Percentiles rank a stretch among this genome's conserved stretches.
Evolutionary conservation across 768 basidiomycete genomes (phyloP).

Genomic region (Agaricus blazei): DNA sequence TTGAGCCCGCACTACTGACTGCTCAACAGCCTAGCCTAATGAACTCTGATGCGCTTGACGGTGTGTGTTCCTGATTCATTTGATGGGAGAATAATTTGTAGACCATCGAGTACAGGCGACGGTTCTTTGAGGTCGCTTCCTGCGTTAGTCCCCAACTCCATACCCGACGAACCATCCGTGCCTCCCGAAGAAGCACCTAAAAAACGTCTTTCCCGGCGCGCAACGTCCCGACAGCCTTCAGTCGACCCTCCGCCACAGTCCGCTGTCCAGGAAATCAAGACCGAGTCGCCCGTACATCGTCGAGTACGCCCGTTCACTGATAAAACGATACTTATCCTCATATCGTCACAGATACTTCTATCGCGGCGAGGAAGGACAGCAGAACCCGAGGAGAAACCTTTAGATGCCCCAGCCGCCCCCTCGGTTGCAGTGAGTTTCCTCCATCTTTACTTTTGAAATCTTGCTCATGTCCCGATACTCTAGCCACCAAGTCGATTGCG

Average conservation of each 20-base stretch:
- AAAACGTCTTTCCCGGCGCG: constrained; percentile 30
- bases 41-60: constrained; percentile 13
- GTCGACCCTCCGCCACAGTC: constrained; percentile 22
- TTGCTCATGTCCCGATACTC: background rate
- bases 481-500: constrained; percentile 38
- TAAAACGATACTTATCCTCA: background rate
- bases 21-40: constrained; percentile 12
- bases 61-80: background rate
- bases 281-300: constrained; percentile 6
- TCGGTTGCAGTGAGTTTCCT: constrained; percentile 12
- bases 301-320: constrained; percentile 7
- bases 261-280: constrained; percentile 5
- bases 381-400: constrained; percentile 20
- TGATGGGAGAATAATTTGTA: background rate
- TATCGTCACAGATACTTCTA: constrained; percentile 15
- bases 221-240: constrained; percentile 35
- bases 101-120: constrained; percentile 5
- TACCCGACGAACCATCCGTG: constrained; percentile 44
- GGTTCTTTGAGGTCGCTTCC: constrained; percentile 35
- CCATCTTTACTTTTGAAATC: background rate
- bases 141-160: constrained; percentile 47
- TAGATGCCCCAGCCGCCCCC: background rate
- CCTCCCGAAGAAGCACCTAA: constrained; percentile 20
- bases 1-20: constrained; percentile 26
- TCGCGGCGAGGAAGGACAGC: constrained; percentile 37